Percentiles rank a stretch among this genome's conserved stretches.
These are phyloP conservation scores for Phyllosticta ampelicida DNA, from an alignment of 2,329 filamentous ascomycete species.

Conservation along the genomic window DNA sequence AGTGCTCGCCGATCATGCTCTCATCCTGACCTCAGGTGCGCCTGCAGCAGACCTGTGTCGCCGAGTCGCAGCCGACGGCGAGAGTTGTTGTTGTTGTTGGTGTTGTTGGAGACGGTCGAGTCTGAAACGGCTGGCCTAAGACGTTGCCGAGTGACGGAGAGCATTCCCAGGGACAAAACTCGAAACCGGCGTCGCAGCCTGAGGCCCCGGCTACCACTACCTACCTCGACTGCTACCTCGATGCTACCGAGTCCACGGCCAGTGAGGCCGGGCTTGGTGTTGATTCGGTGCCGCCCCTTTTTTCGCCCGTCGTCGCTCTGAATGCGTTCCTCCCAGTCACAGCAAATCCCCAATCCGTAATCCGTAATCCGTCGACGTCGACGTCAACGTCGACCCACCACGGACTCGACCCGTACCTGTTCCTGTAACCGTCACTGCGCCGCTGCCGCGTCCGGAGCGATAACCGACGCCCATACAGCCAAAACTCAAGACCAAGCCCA, in stretches of 20 bases:
- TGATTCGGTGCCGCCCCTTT: too few relatives aligned
- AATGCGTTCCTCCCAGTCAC: too few relatives aligned
- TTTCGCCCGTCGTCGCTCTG: not conserved
- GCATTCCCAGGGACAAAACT: not conserved
- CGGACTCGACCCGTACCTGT: not conserved
- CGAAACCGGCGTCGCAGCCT: not conserved
- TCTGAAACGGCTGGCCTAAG: not conserved
- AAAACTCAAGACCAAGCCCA: too few relatives aligned
- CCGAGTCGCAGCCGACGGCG: not conserved
- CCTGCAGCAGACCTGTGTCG: not conserved
- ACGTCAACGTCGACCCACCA: too few relatives aligned
- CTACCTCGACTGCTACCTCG: too few relatives aligned
- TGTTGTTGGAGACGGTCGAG: not conserved
- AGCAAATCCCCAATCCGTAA: too few relatives aligned
- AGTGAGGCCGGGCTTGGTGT: too few relatives aligned
- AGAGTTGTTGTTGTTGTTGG: not conserved
- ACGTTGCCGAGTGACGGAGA: not conserved
- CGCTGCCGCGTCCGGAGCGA: not conserved
- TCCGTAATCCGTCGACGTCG: too few relatives aligned
- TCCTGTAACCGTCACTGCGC: too few relatives aligned
- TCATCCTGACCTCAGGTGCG: not conserved
- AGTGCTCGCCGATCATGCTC: not conserved
- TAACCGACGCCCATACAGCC: not conserved
- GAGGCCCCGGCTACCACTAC: not conserved
- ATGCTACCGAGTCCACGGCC: too few relatives aligned